A percentile compares a stretch with the other conserved stretches of the same genome.
These are phyloP conservation scores for Globisporangium paroecandrum DNA, from an alignment of 352 stramenopile species.

Conservation along the genomic window DNA sequence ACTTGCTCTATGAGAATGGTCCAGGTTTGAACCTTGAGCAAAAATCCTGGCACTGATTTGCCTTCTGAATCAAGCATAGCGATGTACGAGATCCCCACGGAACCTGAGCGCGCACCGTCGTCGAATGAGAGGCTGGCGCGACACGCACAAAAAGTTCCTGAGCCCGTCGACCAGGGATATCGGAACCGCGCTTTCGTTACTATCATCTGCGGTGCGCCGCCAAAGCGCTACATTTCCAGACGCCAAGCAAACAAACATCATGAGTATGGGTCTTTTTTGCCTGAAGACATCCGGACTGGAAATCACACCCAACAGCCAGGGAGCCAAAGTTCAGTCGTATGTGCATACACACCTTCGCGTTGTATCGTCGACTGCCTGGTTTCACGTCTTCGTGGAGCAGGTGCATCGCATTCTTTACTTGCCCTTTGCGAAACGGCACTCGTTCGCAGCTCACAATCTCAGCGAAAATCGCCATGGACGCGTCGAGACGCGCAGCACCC, in stretches of 20 bases:
- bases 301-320: neutral
- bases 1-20: too few species aligned
- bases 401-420: neutral
- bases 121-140: neutral
- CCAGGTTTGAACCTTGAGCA: too few species aligned
- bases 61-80: neutral
- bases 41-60: too few species aligned
- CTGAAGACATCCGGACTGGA: neutral
- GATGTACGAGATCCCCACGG: neutral
- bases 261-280: neutral
- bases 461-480: neutral
- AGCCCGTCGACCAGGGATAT: neutral
- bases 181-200: neutral
- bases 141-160: neutral
- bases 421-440: slow-evolving; percentile 6
- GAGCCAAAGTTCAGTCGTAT: neutral
- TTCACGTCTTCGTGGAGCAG: neutral
- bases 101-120: neutral
- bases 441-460: slow-evolving; percentile 2
- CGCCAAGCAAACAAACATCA: too few species aligned
- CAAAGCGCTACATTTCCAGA: neutral
- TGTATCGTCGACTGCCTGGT: neutral
- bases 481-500: neutral
- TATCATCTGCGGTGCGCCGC: neutral
- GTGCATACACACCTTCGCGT: neutral